Conservation (phyloP, 805 yeast genomes). For the Blastobotrys attinorum region DNA sequence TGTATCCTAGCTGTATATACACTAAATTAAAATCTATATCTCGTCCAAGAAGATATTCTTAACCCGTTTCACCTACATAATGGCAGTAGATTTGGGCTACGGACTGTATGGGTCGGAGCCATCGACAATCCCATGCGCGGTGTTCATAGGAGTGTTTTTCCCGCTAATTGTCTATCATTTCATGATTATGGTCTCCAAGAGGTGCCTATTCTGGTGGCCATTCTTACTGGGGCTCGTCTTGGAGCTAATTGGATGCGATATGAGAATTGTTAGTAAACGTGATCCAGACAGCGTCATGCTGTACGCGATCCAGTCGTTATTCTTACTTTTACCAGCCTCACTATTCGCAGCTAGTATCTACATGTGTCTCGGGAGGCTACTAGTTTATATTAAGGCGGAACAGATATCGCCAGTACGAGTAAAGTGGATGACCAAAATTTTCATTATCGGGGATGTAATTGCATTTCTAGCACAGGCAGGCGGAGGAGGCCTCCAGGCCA, state of each 20-base stretch:
- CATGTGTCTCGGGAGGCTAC: slow-evolving; percentile 57
- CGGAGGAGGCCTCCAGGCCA: slow-evolving; percentile 57
- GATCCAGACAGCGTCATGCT: slow-evolving; percentile 28
- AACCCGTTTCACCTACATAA: too few species aligned
- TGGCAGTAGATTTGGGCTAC: too few species aligned
- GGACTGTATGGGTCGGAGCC: slow-evolving; percentile 34
- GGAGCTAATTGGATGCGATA: slow-evolving; percentile 63
- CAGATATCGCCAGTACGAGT: slow-evolving; percentile 46
- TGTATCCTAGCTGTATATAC: too few species aligned
- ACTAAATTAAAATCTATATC: too few species aligned
- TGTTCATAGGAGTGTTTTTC: slow-evolving; percentile 47
- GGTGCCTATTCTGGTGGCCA: slow-evolving; percentile 55
- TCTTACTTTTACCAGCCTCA: slow-evolving; percentile 72
- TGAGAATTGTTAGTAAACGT: slow-evolving; percentile 42
- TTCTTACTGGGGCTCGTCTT: slow-evolving; percentile 42
- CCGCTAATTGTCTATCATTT: slow-evolving; percentile 36
- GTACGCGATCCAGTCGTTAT: slow-evolving; percentile 56
- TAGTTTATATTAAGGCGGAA: slow-evolving; percentile 45
- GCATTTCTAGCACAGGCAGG: slow-evolving; percentile 60
- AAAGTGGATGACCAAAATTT: slow-evolving; percentile 51
- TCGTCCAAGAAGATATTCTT: too few species aligned
- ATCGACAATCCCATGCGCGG: slow-evolving; percentile 44
- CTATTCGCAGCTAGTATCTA: slow-evolving; percentile 80
- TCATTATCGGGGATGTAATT: slow-evolving; percentile 58
- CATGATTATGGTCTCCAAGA: slow-evolving; percentile 38